Conservation (phyloP, 371 early-diverging fungal species). For the Rhizopus stolonifer region DNA sequence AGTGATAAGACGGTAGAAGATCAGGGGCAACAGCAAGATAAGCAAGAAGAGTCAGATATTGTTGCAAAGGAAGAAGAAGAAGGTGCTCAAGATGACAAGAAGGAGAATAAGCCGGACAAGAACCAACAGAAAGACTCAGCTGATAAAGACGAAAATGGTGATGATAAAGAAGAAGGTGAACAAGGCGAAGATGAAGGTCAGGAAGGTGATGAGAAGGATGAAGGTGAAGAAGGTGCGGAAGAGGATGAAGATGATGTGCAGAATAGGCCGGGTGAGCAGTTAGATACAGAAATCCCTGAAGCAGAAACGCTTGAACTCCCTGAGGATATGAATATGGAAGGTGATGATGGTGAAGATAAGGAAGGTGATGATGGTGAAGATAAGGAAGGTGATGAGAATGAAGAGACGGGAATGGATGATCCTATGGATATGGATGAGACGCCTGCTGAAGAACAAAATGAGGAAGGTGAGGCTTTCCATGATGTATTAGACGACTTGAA, state of each 20-base stretch:
- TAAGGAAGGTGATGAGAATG: slow-evolving; percentile 39
- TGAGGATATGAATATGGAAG: slow-evolving; percentile 68
- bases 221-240: slow-evolving; percentile 37
- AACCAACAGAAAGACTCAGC: slow-evolving; percentile 36
- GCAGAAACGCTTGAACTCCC: slow-evolving; percentile 61
- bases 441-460: slow-evolving; percentile 33
- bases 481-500: slow-evolving; percentile 43
- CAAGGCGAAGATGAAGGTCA: slow-evolving; percentile 43
- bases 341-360: slow-evolving; percentile 38
- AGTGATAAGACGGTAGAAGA: slow-evolving; percentile 63
- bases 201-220: slow-evolving; percentile 39
- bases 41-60: slow-evolving; percentile 62
- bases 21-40: slow-evolving; percentile 47
- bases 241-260: slow-evolving; percentile 45
- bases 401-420: slow-evolving; percentile 35
- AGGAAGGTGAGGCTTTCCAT: slow-evolving; percentile 37
- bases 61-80: slow-evolving; percentile 65
- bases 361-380: slow-evolving; percentile 47
- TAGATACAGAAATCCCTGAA: slow-evolving; percentile 63
- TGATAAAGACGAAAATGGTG: slow-evolving; percentile 24
- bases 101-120: too few species aligned
- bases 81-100: too few species aligned
- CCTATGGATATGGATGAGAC: slow-evolving; percentile 49
- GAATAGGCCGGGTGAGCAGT: slow-evolving; percentile 52
- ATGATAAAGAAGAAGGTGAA: slow-evolving; percentile 44